phyloP scores from a whole-genome alignment of 306 rosid genomes.

The Elaeagnus macrophylla region DNA sequence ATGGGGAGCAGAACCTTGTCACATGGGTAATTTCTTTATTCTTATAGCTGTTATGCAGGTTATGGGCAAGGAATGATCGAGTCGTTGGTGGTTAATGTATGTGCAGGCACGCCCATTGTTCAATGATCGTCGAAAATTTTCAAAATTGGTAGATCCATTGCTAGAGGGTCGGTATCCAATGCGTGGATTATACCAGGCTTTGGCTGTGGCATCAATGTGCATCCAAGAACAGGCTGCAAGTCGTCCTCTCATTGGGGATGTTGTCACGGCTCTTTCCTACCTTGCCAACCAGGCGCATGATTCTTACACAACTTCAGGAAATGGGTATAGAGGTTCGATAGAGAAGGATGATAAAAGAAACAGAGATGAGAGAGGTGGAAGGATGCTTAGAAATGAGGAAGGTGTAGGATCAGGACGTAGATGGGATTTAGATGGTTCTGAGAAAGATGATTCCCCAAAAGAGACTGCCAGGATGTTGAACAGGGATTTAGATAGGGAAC shows the following conservation, averaged over 20 bases:
- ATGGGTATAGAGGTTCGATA: constrained; percentile 42
- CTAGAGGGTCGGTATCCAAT: constrained; percentile 80
- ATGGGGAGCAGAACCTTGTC: constrained; percentile 86
- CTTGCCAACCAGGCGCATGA: constrained; percentile 75
- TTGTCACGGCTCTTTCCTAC: constrained; percentile 83
- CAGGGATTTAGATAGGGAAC: constrained; percentile 72
- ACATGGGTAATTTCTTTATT: constrained; percentile 53
- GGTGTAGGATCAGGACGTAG: constrained; percentile 63
- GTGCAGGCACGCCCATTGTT: constrained; percentile 76
- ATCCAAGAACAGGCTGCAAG: constrained; percentile 89
- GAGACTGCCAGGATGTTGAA: constrained; percentile 65
- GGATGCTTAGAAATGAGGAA: constrained; percentile 57
- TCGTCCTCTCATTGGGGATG: constrained; percentile 85
- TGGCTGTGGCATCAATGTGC: constrained; percentile 96
- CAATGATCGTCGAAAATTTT: constrained; percentile 73
- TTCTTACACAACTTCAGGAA: constrained; percentile 24
- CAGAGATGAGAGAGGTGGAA: constrained; percentile 63
- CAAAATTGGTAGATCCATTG: constrained; percentile 72
- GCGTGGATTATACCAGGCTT: constrained; percentile 83
- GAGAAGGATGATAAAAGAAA: constrained; percentile 52
- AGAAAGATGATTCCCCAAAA: constrained; percentile 78
- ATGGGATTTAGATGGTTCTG: constrained; percentile 78
- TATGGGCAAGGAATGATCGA: constrained; percentile 7
- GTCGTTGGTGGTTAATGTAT: constrained; percentile 15
- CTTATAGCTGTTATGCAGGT: constrained; percentile 2